Percentiles rank a stretch among this genome's conserved stretches.
Conservation (phyloP, 495 filamentous ascomycete genomes). For the Hypoxylon crocopeplum region DNA sequence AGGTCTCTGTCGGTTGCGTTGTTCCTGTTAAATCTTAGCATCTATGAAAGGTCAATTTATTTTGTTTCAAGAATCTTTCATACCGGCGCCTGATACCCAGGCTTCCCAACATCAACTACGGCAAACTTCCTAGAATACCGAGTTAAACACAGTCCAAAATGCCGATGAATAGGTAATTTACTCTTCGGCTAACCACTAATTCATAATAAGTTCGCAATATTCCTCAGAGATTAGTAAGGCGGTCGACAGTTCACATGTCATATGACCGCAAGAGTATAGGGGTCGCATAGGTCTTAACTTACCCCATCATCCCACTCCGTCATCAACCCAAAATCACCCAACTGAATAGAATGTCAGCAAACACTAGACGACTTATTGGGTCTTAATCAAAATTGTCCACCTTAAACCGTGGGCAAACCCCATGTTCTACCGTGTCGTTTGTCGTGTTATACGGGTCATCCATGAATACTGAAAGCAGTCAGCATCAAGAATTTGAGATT, state of each 20-base stretch:
- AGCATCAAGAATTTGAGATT: not conserved
- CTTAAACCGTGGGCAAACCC: slow-evolving; percentile 12
- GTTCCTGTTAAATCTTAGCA: slow-evolving; percentile 21
- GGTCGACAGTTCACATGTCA: no score
- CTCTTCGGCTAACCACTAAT: slow-evolving; percentile 13
- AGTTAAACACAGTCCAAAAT: not conserved
- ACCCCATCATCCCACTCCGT: slow-evolving; percentile 17
- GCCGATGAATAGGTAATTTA: not conserved
- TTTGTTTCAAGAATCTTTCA: no score
- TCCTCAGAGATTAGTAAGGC: no score
- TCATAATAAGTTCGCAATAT: not conserved
- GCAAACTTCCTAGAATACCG: slow-evolving; percentile 9
- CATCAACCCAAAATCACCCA: slow-evolving; percentile 24
- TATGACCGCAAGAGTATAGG: no score
- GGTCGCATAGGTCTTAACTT: no score
- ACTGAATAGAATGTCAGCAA: slow-evolving; percentile 2
- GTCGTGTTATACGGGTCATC: not conserved
- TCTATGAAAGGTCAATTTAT: no score
- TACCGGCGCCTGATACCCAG: slow-evolving; percentile 26
- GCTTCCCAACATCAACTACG: slow-evolving; percentile 13
- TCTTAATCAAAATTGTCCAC: not conserved
- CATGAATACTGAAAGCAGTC: slow-evolving; percentile 18
- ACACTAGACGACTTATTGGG: not conserved
- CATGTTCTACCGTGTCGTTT: slow-evolving; percentile 6
- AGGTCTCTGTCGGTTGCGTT: slow-evolving; percentile 6